Evolutionary conservation across 257 asterid genomes (phyloP), one percentile per base, ranked within the genome.

Genomic region (Voacanga thouarsii): DNA sequence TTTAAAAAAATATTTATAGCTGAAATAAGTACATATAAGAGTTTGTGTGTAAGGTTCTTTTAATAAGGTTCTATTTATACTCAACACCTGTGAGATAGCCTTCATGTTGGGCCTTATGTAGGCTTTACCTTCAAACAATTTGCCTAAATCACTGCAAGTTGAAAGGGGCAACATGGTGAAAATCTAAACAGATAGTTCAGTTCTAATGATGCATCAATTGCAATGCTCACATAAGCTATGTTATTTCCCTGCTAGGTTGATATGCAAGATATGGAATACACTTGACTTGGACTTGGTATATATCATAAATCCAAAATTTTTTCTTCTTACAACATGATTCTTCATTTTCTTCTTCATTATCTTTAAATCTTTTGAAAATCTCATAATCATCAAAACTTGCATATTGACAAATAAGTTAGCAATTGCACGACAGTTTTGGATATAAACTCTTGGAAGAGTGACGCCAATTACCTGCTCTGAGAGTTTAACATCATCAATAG

Each of bases 351-450:
- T 88, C 96, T 84, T 87, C 96, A 64, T 82, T 80, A 50, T 89
- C 96, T 88, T 89, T 92, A 73, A 79, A 85, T 72, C 90, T 92
- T 15, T 85, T 90, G 74, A 92, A 89, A 61, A 93, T 90, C 82
- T 93, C 97, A 81, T 76, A 88, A 83, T 92, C 99, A 79, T 86
- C 91, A 83, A 96, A 93, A 59, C 97, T 97, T 96, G 94, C 77
- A 75, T n/a, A 81, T 72, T 23, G 61, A 71, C 72, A 78, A 59
- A 67, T 77, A 51, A 15, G 11, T 61, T 66, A 64, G 53, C 71
- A 76, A 49, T 26, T 44, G 69, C 18, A 75, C 39, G 73, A 4
- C 18, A 4, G 2, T 41, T 41, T 8, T 1, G 41, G 12, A 43
- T 37, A 18, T 14, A 23, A 37, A 33, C 24, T 39, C 69, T 55